A percentile compares a stretch with the other conserved stretches of the same genome.
These are phyloP conservation scores for Hypoxylon sp. DNA, from an alignment of 2,329 filamentous ascomycete species.

Conservation along the genomic window DNA sequence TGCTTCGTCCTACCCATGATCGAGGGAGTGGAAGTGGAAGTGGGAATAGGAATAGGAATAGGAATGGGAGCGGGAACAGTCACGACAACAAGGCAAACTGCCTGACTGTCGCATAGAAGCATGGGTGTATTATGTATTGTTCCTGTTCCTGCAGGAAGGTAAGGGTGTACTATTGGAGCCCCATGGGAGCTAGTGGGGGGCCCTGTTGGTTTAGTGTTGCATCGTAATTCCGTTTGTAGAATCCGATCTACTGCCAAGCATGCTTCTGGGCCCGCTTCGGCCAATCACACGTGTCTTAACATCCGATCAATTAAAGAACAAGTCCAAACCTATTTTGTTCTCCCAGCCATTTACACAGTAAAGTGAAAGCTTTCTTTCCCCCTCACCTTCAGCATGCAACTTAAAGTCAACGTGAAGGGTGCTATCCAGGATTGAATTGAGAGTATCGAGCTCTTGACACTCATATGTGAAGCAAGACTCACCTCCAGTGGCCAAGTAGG, in stretches of 20 bases:
- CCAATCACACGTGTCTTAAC: constrained; percentile 20
- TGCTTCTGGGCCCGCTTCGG: background rate
- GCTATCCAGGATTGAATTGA: background rate
- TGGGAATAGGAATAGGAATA: background rate
- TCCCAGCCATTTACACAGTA: constrained; percentile 10
- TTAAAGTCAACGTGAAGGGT: background rate
- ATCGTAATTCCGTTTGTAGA: constrained; percentile 24
- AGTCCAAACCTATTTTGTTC: constrained; percentile 13
- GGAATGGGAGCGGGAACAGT: constrained; percentile 5
- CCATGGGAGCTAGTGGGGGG: constrained; percentile 13
- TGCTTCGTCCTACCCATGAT: too few relatives aligned
- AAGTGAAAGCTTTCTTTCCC: constrained; percentile 11
- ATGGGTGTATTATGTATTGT: constrained; percentile 28
- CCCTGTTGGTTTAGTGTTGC: constrained; percentile 13
- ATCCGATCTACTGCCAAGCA: constrained; percentile 28
- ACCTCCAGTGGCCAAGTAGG: background rate
- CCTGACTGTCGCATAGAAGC: constrained; percentile 7
- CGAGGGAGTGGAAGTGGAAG: background rate
- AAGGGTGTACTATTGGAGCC: constrained; percentile 17
- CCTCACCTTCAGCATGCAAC: background rate
- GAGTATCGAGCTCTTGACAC: background rate
- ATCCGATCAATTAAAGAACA: constrained; percentile 18
- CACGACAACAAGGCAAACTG: constrained; percentile 25
- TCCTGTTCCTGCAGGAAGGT: constrained; percentile 37
- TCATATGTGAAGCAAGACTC: background rate